phyloP scores from a whole-genome alignment of 768 basidiomycete genomes.

The Boletus fagicola region DNA sequence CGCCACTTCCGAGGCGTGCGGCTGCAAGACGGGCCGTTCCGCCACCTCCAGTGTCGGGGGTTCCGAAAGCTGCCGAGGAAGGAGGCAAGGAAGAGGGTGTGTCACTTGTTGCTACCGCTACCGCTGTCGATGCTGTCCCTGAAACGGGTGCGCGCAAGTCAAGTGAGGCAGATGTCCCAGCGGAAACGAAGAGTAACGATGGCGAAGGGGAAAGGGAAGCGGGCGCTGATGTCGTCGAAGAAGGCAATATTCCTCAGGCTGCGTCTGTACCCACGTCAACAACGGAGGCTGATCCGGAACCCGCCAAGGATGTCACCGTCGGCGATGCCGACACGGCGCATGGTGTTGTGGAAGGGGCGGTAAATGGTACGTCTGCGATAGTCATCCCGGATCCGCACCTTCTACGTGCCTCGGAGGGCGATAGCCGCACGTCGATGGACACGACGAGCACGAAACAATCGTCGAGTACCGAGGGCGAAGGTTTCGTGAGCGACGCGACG shows the following conservation, averaged over 20 bases:
- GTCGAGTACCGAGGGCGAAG: constrained; percentile 31
- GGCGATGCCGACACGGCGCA: not conserved
- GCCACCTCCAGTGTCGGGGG: constrained; percentile 19
- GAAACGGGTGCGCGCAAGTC: not conserved
- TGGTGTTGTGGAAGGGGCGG: not conserved
- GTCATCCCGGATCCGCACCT: not conserved
- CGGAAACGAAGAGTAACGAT: constrained; percentile 4
- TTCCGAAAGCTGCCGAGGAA: not conserved
- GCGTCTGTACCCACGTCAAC: not conserved
- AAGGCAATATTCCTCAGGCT: not conserved
- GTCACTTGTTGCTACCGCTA: not conserved
- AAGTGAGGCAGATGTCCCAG: not conserved
- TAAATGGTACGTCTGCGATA: not conserved
- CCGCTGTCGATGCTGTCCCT: not conserved
- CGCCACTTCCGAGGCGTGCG: constrained; percentile 67
- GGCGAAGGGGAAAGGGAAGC: not conserved
- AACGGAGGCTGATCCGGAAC: not conserved
- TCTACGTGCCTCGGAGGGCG: not conserved
- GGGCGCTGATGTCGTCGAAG: not conserved
- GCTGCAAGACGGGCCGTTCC: constrained; percentile 45
- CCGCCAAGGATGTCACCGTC: not conserved
- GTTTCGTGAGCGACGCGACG: constrained; percentile 62
- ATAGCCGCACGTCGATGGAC: constrained; percentile 17
- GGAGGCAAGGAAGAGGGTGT: constrained; percentile 9
- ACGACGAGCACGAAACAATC: constrained; percentile 26